Base-by-base conservation (phyloP, 805 yeast species). In the Lipomyces anomalus region DNA sequence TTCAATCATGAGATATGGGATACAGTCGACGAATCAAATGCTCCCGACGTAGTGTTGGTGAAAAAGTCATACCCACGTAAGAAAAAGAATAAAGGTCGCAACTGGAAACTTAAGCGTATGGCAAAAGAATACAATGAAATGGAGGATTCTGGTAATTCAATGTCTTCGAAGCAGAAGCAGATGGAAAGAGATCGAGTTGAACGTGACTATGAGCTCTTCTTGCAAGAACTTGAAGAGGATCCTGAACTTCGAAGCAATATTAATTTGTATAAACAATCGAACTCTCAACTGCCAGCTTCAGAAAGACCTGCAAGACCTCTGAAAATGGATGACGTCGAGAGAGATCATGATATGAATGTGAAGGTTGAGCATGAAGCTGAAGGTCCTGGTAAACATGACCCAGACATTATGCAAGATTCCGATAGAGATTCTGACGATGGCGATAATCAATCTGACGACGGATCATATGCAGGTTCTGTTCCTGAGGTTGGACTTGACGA, bases 171-270 rank as follows among this genome's bases (percentile, higher is more conserved):
- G 28, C 55, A 53, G 34, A 36, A 47, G n/a, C 83, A 78, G 71
- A 92, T 84, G 67, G 96, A 88, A 53, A 80, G 79, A 59, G 97
- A 87, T 65, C 76, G 84, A 59, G 95, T 95, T 4, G 97, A 90
- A 68, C 81, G 79, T 67, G 98, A 90, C 68, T 92, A 87, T 70
- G 98, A 90, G 70, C 63, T 82, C 56, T 92, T 92, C 85, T 77
- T 92, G 69, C 97, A 87, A 70, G 96, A 92, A 66, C 78, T 92
- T 64, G 98, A 92, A 72, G 97, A 92, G 68, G 98, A 92, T 68
- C 80, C 80, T 44, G 98, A 92, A 64, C 76, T 92, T 64, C 84
- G 98, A 72, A 88, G 83, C 59, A 79, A 87, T 38, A 79, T 92
- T 66, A 90, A 92, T 63, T 61, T 92, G 60, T 92, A 92, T 73